Base-by-base conservation (phyloP, 1,284 basidiomycete species). In the Malassezia caprae region DNA sequence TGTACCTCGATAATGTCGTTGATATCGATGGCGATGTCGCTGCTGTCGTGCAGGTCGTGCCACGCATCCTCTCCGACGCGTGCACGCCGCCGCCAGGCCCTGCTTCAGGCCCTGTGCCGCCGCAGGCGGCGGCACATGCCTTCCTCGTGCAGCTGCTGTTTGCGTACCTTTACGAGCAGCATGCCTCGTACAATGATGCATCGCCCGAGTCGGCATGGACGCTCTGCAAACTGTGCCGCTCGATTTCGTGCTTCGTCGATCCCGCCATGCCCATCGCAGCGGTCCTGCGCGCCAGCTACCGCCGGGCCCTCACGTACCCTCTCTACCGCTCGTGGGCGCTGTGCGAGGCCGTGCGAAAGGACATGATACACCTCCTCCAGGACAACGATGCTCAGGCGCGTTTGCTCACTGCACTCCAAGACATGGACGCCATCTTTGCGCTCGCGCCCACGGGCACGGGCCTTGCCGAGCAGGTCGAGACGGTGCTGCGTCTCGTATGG, bases 151-250 rank as follows among this genome's bases (percentile, higher is more conserved):
- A 60, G 37, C 13, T 60, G 17, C 31, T 60, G n/a, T 60, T 56
- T 26, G 58, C 58, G 7, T 56, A 60, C 51, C 19, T 45, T 26
- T 60, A 60, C 19, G 58, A 60, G 35, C 39, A 40, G 40, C 49
- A 51, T 13, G 49, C 46, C 17, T 52, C 58, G 19, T 21, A 35
- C 7, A 41, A 49, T 35, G 58, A 60, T 17, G 45, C 51, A 15
- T 48, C 49, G 6, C 30, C 54, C 19, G 58, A 60, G 41, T 60
- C 58, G 10, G 58, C 54, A 6, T 60, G 58, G 58, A 60, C 58
- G 3, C 13, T 60, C 1, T 48, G 54, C 26, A 56, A 56, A 28
- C 49, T 60, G 10, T 53, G 53, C 17, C 58, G 58, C 40, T 52
- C 50, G 1, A 8, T 57, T 7, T 17, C 30, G 3, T 51, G 49